These are phyloP conservation scores for Phialophora chinensis DNA, from an alignment of 2,329 filamentous ascomycete genomes.

Conservation along the genomic window DNA sequence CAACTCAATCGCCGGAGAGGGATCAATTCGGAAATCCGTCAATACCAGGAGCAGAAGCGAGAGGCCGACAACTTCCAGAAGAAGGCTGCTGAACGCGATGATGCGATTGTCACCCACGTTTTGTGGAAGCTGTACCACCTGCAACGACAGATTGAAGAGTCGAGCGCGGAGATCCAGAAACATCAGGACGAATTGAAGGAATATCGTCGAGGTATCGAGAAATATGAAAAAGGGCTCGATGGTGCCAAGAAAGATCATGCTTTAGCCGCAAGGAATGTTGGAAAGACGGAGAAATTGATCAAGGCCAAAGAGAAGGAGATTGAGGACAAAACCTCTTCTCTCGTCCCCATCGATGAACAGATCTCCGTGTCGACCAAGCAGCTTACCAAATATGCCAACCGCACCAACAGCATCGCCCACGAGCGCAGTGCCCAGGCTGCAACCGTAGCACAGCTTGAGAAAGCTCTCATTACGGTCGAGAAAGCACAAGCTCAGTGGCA, in stretches of 20 bases:
- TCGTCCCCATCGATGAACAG: constrained; percentile 92
- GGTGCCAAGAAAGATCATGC: constrained; percentile 83
- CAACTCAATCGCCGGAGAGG: constrained; percentile 87
- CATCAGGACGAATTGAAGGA: constrained; percentile 96
- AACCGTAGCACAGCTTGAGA: constrained; percentile 75
- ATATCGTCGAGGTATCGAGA: constrained; percentile 83
- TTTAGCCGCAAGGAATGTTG: constrained; percentile 74
- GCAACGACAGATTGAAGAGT: constrained; percentile 90
- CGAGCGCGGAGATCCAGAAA: constrained; percentile 85
- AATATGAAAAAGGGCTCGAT: constrained; percentile 80
- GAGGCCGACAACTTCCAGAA: constrained; percentile 92
- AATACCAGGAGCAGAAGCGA: constrained; percentile 94
- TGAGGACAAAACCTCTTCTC: constrained; percentile 80
- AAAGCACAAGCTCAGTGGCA: constrained; percentile 89
- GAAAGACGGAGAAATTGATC: constrained; percentile 83
- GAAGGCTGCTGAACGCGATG: constrained; percentile 87
- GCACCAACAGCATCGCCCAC: constrained; percentile 73
- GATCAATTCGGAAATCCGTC: constrained; percentile 97
- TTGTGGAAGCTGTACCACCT: constrained; percentile 97
- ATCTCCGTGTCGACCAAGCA: constrained; percentile 77
- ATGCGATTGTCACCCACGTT: constrained; percentile 89
- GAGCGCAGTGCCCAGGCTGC: constrained; percentile 75
- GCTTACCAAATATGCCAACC: constrained; percentile 69
- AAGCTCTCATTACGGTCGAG: constrained; percentile 81
- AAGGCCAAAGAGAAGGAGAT: constrained; percentile 84